phyloP scores from a whole-genome alignment of 257 asterid species.

The Hygrophila difformis region DNA sequence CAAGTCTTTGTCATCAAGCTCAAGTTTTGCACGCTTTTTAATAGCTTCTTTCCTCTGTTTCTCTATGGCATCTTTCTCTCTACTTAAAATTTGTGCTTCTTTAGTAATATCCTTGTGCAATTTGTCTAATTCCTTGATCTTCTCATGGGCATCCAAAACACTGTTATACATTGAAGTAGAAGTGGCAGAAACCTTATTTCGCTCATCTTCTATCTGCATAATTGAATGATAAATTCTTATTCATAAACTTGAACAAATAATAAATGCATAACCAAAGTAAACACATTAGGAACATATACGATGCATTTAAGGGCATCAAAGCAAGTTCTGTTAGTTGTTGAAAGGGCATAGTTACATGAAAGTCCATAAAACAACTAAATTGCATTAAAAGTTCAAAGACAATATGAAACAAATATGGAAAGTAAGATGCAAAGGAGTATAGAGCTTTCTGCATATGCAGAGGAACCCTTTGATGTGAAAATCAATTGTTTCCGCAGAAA shows the following conservation, averaged over 20 bases:
- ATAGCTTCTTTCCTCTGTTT: conserved; percentile 82
- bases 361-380: not conserved
- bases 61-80: conserved; percentile 82
- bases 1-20: conserved; percentile 83
- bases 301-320: not conserved
- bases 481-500: not conserved
- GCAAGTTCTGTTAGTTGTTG: too few species aligned
- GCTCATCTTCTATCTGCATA: conserved; percentile 78
- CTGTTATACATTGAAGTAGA: conserved; percentile 59
- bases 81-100: conserved; percentile 70
- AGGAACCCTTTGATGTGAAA: not conserved
- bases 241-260: conserved; percentile 5
- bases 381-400: not conserved
- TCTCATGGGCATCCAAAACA: conserved; percentile 77
- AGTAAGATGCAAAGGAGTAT: too few species aligned
- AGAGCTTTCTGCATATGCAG: too few species aligned
- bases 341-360: not conserved
- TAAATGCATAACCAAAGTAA: conserved; percentile 7
- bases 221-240: conserved; percentile 10
- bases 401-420: not conserved
- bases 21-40: conserved; percentile 81
- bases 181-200: conserved; percentile 54
- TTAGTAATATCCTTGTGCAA: conserved; percentile 60
- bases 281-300: conserved; percentile 5
- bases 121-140: conserved; percentile 77